These are phyloP conservation scores for Tulasnella sp. DNA, from an alignment of 768 basidiomycete species.

Conservation along the genomic window DNA sequence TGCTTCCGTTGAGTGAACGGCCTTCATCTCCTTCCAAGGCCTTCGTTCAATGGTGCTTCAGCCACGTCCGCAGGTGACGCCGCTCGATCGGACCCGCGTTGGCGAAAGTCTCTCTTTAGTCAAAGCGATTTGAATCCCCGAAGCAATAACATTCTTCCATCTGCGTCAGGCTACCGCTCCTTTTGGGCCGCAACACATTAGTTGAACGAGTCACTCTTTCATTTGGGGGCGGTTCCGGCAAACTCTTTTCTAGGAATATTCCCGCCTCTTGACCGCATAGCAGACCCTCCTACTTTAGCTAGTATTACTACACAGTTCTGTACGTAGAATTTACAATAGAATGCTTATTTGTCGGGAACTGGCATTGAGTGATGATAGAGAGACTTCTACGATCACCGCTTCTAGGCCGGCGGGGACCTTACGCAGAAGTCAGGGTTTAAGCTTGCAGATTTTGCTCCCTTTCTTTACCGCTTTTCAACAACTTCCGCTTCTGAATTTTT, in stretches of 20 bases:
- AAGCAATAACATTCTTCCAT: not conserved
- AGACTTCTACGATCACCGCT: not conserved
- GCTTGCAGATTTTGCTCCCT: not conserved
- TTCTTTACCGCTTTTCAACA: slow-evolving; percentile 1
- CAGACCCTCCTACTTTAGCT: not conserved
- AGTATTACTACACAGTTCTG: not conserved
- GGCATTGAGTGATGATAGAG: not conserved
- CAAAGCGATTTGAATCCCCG: not conserved
- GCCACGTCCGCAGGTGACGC: not conserved
- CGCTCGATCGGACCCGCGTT: slow-evolving; percentile 3
- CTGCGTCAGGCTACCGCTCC: not conserved
- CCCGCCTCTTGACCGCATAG: not conserved
- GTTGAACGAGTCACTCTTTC: slow-evolving; percentile 1
- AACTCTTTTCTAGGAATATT: not conserved
- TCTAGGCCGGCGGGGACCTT: slow-evolving; percentile 4
- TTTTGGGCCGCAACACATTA: not conserved
- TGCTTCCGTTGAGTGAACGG: not conserved
- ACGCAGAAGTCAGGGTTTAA: not conserved
- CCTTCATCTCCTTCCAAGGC: slow-evolving; percentile 8
- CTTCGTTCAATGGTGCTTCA: not conserved
- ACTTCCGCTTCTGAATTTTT: slow-evolving; percentile 9
- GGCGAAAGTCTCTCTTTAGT: not conserved
- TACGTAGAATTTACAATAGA: not conserved
- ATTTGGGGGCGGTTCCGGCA: not conserved
- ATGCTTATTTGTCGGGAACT: not conserved